Evolutionary conservation across 257 asterid genomes (phyloP), one percentile per base, ranked within the genome.

Genomic region (Ilex asprella): DNA sequence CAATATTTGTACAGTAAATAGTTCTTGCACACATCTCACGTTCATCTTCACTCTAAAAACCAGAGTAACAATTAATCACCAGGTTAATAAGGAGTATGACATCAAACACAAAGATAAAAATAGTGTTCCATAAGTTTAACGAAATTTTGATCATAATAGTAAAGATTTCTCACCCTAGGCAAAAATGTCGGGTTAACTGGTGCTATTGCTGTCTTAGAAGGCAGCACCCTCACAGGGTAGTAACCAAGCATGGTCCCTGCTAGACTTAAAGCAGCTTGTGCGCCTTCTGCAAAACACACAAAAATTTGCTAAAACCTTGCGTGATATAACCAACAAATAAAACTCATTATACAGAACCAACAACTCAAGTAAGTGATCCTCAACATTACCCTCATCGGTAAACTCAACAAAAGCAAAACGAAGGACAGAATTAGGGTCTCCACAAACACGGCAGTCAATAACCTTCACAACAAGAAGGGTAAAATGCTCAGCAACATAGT

Each of bases 381-480:
- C 27, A 49, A 39, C 58, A 81, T 29, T 68, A 85, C 94, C 94
- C 71, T 85, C 94, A 21, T 85, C 89, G 50, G 87, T 85, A 70
- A 85, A 85, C 29, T 85, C 94, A 32, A 85, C 57, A 65, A 85
- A 85, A 44, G 89, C 94, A 66, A 85, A 85, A 31, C 89, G 94
- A 51, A 85, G 87, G 7, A 85, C 89, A n/a, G 94, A 85, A 64
- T 85, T 85, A 46, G 94, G 94, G 68, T 85, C 94, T 59, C 94
- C 94, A 71, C 94, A 85, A 56, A 85, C 77, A 67, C 94, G 94
- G 68, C 94, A 85, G 74, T 85, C 94, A 67, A 85, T 89, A 71
- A 85, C 94, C 93, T 85, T 78, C 70, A 72, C 9, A 1, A 44
- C 27, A 21, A 21, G 27, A 21, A 21, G 1, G 27, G 27, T 21